These are phyloP conservation scores for Tephrocybe sp. DNA, from an alignment of 768 basidiomycete genomes.

Conservation along the genomic window DNA sequence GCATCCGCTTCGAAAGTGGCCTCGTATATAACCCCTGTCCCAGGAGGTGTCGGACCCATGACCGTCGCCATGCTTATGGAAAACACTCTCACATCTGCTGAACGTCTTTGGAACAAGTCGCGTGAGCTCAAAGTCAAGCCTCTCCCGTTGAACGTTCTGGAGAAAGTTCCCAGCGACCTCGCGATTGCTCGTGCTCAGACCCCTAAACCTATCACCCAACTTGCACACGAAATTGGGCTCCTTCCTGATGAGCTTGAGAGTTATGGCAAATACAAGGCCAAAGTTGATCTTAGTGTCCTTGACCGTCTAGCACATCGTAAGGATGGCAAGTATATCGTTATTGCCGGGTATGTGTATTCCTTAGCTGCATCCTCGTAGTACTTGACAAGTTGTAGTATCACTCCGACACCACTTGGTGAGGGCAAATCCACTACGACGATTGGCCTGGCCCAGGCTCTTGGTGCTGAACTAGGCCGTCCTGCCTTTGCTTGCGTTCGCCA, in stretches of 20 bases:
- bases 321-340: constrained; percentile 94
- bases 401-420: constrained; percentile 94
- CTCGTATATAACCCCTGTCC: constrained; percentile 93
- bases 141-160: constrained; percentile 72
- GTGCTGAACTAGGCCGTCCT: constrained; percentile 89
- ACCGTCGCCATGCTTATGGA: constrained; percentile 98
- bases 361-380: neutral
- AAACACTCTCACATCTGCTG: constrained; percentile 85
- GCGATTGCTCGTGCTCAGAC: constrained; percentile 94
- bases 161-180: constrained; percentile 93
- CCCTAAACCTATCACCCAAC: constrained; percentile 81
- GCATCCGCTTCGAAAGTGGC: constrained; percentile 73
- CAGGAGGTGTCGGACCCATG: constrained; percentile 99
- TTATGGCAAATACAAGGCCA: constrained; percentile 96
- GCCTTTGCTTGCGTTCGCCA: constrained; percentile 97
- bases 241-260: constrained; percentile 84
- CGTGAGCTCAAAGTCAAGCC: constrained; percentile 71
- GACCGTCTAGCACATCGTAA: constrained; percentile 81
- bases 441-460: constrained; percentile 93
- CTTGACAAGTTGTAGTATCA: constrained; percentile 55
- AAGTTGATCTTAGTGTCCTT: constrained; percentile 88
- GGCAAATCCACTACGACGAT: constrained; percentile 99
- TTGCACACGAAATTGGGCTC: constrained; percentile 88
- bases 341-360: constrained; percentile 64
- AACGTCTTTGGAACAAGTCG: constrained; percentile 72